Conservation (phyloP, 345 rosid species). For the Brassica carinata region DNA sequence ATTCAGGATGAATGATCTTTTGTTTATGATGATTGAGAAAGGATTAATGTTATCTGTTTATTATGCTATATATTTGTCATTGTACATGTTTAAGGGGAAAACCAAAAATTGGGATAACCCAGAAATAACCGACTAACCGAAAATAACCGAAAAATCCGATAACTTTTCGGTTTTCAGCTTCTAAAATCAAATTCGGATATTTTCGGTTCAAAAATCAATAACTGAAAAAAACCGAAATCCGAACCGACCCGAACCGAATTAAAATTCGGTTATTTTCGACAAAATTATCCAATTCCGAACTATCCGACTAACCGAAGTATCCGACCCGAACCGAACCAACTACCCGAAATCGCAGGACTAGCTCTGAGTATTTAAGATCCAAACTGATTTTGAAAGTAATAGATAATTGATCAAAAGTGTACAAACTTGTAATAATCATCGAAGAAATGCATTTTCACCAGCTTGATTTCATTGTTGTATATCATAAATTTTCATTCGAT, state of each 20-base stretch:
- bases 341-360: no score
- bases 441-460: not conserved
- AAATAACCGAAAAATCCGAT: not conserved
- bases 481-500: not conserved
- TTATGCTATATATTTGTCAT: not conserved
- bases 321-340: not conserved
- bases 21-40: not conserved
- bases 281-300: no score
- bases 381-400: conserved; percentile 8
- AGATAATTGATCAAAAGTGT: not conserved
- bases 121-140: not conserved
- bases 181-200: not conserved
- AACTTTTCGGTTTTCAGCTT: not conserved
- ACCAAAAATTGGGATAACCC: not conserved
- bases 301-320: not conserved
- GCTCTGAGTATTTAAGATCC: conserved; percentile 3
- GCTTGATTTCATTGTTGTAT: not conserved
- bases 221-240: not conserved
- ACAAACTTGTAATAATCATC: not conserved
- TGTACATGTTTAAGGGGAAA: not conserved
- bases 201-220: not conserved
- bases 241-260: not conserved
- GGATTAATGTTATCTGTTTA: not conserved
- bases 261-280: no score
- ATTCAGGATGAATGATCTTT: not conserved